Base-by-base conservation (phyloP, 2,329 filamentous ascomycete species). In the Penicillium frequentans region DNA sequence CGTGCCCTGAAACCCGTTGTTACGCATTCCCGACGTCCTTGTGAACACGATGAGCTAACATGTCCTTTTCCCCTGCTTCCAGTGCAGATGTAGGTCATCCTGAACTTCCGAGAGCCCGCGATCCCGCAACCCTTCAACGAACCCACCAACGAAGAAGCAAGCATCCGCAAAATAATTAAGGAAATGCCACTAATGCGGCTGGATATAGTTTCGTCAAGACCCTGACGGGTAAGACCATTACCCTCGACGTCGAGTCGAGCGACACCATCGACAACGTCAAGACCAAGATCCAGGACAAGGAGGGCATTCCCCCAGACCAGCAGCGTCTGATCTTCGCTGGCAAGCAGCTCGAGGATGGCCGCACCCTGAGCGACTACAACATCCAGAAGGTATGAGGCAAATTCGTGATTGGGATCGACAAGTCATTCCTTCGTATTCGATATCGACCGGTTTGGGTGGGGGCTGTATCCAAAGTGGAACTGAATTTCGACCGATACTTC, bases 201-300 rank as follows among this genome's bases (percentile, higher is more conserved):
- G 57, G 62, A 60, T 59, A 69, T 82, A 96, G 91, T 89, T 98
- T 98, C 90, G 93, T 98, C 84, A 98, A 97, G 90, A 97, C 93
- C 87, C 91, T 97, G 78, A 97, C 93, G 86, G 93, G 95, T 84
- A 98, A 98, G 91, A 98, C 93, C 82, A 97, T 98, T 86, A 98
- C 95, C 82, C 90, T 97, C 75, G 93, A 98, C 89, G 93, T 97
- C 80, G 93, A 97, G 89, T 96, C 92, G 76, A 91, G 88, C 77
- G 93, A 98, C 83, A 97, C 93, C 75, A 98, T 98, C 85, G 93
- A 98, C 88, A 98, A 97, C 88, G 93, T 98, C 82, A 98, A 98
- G 89, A 89, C 88, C 84, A 97, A 97, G 90, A 97, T 98, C 81
- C 93, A 97, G 85, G 93, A 97, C 84, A 97, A 97, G 90, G 93